Percentiles rank a stretch among this genome's conserved stretches.
These are phyloP conservation scores for Seiridium unicorne DNA, from an alignment of 2,329 filamentous ascomycete species.

Conservation along the genomic window DNA sequence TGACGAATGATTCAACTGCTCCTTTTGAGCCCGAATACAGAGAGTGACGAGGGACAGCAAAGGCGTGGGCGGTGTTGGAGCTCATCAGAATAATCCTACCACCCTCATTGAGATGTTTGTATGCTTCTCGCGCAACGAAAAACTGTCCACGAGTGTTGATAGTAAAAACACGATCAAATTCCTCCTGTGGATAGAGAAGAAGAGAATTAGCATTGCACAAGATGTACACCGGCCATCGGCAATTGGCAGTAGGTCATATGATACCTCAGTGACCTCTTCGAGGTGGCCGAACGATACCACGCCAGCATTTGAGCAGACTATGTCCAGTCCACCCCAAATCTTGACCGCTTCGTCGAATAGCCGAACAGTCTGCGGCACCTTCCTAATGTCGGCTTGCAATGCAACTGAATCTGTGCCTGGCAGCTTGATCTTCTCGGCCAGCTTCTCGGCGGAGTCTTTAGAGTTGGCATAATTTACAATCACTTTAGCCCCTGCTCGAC, in stretches of 20 bases:
- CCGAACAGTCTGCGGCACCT: slow-evolving; percentile 25
- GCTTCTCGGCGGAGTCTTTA: slow-evolving; percentile 16
- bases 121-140: slow-evolving; percentile 62
- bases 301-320: slow-evolving; percentile 61
- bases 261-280: slow-evolving; percentile 45
- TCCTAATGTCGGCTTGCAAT: slow-evolving; percentile 28
- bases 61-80: slow-evolving; percentile 50
- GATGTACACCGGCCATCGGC: neutral
- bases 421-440: slow-evolving; percentile 21
- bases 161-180: slow-evolving; percentile 62
- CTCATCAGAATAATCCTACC: slow-evolving; percentile 63
- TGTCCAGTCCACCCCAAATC: slow-evolving; percentile 60
- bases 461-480: slow-evolving; percentile 25
- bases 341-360: slow-evolving; percentile 49
- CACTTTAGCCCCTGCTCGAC: slow-evolving; percentile 31
- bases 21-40: slow-evolving; percentile 34
- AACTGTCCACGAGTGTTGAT: slow-evolving; percentile 60
- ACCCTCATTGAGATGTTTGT: slow-evolving; percentile 58
- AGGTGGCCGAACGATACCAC: slow-evolving; percentile 60
- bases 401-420: slow-evolving; percentile 21
- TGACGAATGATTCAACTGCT: slow-evolving; percentile 32
- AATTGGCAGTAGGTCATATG: too few relatives aligned
- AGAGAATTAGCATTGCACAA: too few relatives aligned
- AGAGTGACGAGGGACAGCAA: slow-evolving; percentile 28
- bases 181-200: slow-evolving; percentile 34